A percentile compares a stretch with the other conserved stretches of the same genome.
Evolutionary conservation across 495 filamentous ascomycete species (phyloP).

Genomic region (Podospora didyma): DNA sequence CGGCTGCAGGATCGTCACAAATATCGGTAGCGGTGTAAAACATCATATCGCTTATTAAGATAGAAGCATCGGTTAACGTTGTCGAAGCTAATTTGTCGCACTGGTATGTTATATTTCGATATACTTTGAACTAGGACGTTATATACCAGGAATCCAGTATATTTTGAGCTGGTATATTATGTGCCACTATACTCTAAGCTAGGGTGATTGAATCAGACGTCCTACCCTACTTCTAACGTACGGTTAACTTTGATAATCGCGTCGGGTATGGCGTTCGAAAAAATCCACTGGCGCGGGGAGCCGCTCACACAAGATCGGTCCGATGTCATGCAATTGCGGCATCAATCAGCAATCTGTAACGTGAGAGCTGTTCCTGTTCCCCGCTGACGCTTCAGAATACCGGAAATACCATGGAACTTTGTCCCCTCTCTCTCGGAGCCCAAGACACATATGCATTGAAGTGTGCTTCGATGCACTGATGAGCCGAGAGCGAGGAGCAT

Average conservation of each 20-base stretch:
- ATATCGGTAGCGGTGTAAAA: not conserved
- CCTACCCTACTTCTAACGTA: not conserved
- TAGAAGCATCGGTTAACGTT: not conserved
- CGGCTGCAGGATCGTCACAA: not conserved
- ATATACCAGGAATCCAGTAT: not conserved
- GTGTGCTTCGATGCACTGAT: not conserved
- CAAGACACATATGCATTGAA: not conserved
- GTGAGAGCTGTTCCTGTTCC: not conserved
- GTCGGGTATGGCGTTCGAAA: no score
- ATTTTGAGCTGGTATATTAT: not conserved
- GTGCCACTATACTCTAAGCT: not conserved
- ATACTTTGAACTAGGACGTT: not conserved
- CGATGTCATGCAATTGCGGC: not conserved
- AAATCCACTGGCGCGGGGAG: no score
- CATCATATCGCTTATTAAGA: not conserved
- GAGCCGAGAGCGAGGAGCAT: not conserved
- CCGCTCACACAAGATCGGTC: not conserved
- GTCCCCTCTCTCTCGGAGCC: not conserved
- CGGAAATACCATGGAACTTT: not conserved
- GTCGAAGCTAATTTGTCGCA: not conserved
- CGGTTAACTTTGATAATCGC: not conserved
- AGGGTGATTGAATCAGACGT: not conserved
- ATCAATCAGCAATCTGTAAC: not conserved
- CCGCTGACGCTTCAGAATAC: not conserved
- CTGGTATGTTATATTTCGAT: not conserved